Base-by-base conservation (phyloP, 2,329 filamentous ascomycete genomes). In the Penicillium carneum region DNA sequence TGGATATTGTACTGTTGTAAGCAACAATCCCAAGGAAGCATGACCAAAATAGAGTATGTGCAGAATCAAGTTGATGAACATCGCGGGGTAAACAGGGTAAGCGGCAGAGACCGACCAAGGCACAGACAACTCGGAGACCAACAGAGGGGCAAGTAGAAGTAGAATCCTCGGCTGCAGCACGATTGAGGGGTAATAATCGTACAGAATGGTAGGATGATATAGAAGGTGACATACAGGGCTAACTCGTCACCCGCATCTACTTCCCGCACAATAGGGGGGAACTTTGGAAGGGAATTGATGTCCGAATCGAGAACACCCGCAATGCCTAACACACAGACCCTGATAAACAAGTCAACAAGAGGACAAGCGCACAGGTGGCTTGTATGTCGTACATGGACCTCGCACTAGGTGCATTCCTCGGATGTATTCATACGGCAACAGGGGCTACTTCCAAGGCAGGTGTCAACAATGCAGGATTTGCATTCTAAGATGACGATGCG, bases 331-430 rank as follows among this genome's bases (percentile, higher is more conserved):
- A 38, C 53, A 39, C 52, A 56, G 43, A 56, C 34, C 34, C 12
- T 36, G 23, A 4, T 23, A 36, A 49, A 14, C 42, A 26, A 26
- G 23, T 45, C 18, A 11, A 34, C 29, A 46, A 18, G 41, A 36
- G 20, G 18, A 29, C 26, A 36, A 23, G 20, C 29, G 38, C 45
- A 45, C 57, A 55, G 48, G 43, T 34, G 57, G 50, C 57, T 31
- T 31, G 43, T 48, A 48, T 59, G 50, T 59, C 12, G 57, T 56
- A 60, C 57, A 56, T 60, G 29, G 57, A 59, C 57, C 50, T 55
- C 57, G 57, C 51, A 43, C 57, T 60, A 60, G 43, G 26, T 34
- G 42, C 51, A 60, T 60, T 56, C 57, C 33, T 60, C 51, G 38
- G 48, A 39, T 16, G 47, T 20, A n/a, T 53, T 55, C 16, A 41